Conservation (phyloP, 805 yeast species). For the Zygosaccharomyces pseudorouxii region DNA sequence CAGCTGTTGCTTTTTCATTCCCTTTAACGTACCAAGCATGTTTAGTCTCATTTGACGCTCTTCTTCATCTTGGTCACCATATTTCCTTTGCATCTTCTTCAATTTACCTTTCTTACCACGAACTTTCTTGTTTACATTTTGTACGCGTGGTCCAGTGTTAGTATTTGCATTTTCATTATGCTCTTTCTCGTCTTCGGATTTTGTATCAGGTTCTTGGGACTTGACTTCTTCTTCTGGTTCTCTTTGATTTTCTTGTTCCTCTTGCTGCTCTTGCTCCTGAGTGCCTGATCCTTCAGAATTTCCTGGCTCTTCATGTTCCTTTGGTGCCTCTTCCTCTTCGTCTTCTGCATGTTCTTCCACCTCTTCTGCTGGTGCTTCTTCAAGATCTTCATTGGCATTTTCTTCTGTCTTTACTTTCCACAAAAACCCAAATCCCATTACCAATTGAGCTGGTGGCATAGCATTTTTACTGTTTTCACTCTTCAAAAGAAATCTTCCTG, state of each 20-base stretch:
- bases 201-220: neutral
- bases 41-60: conserved; percentile 73
- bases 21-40: conserved; percentile 77
- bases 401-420: conserved; percentile 58
- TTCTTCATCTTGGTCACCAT: conserved; percentile 88
- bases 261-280: neutral
- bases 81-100: conserved; percentile 77
- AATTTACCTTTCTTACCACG: conserved; percentile 84
- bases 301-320: neutral
- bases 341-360: conserved; percentile 7
- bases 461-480: conserved; percentile 49
- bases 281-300: neutral
- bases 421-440: conserved; percentile 82
- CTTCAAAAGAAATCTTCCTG: conserved; percentile 56
- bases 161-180: neutral
- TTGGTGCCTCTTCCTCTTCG: conserved; percentile 4
- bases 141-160: conserved; percentile 20
- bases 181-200: neutral
- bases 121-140: conserved; percentile 40
- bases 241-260: neutral
- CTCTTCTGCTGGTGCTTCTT: conserved; percentile 11
- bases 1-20: conserved; percentile 38
- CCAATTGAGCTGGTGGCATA: conserved; percentile 76
- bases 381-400: conserved; percentile 10
- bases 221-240: neutral